Evolutionary conservation across 305 asterid genomes (phyloP).

Genomic region (Fraxinus nigra): DNA sequence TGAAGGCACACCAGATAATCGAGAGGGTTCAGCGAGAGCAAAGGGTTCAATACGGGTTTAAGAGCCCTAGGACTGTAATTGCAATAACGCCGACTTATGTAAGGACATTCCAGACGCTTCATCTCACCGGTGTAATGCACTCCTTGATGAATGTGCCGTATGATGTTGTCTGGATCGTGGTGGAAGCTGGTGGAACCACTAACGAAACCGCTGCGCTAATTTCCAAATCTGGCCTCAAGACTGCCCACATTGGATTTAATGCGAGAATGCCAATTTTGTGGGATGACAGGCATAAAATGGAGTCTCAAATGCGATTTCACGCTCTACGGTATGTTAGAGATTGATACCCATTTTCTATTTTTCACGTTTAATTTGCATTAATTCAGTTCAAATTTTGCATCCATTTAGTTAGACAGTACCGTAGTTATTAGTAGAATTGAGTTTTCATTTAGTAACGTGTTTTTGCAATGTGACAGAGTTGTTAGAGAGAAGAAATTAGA

Average conservation of each 20-base stretch:
- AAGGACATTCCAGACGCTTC: slow-evolving; percentile 87
- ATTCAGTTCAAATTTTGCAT: not conserved
- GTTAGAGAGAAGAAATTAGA: slow-evolving; percentile 74
- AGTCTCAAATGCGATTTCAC: slow-evolving; percentile 75
- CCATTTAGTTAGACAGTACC: not conserved
- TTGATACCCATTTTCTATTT: not conserved
- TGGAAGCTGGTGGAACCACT: slow-evolving; percentile 77
- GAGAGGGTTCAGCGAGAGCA: slow-evolving; percentile 88
- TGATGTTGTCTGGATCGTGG: slow-evolving; percentile 86
- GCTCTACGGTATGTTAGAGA: slow-evolving; percentile 60
- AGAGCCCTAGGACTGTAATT: slow-evolving; percentile 67
- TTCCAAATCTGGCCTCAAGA: slow-evolving; percentile 62
- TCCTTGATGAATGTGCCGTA: slow-evolving; percentile 80
- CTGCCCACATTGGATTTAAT: slow-evolving; percentile 62
- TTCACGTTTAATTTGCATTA: not conserved
- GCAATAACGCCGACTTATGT: slow-evolving; percentile 90
- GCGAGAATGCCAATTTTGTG: slow-evolving; percentile 72
- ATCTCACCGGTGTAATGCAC: slow-evolving; percentile 94
- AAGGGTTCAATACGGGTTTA: slow-evolving; percentile 73
- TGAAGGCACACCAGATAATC: slow-evolving; percentile 81
- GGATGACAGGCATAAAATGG: slow-evolving; percentile 82
- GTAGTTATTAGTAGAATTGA: slow-evolving; percentile 11
- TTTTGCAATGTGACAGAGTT: slow-evolving; percentile 44
- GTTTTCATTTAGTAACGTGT: slow-evolving; percentile 26
- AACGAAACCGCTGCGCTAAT: slow-evolving; percentile 77